Evolutionary conservation across 306 rosid species (phyloP), one percentile per base, ranked within the genome.

Genomic region (Vigna angularis): DNA sequence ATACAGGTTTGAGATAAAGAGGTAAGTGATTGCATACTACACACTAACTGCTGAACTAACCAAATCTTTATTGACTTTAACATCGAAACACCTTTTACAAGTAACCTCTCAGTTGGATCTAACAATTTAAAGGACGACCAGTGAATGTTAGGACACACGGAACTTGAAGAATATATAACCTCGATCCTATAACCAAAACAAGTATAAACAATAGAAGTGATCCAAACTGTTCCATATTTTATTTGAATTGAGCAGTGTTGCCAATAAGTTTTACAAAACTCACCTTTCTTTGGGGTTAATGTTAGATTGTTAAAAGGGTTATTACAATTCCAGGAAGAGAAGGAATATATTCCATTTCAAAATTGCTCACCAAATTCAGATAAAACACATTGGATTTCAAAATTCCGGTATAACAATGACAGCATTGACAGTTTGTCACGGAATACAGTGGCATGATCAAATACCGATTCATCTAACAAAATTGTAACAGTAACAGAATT

Each of bases 361-460:
- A 61, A 17, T 44, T 56, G 68, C 38, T 55, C 24, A 28, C 45
- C 49, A 36, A 69, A 30, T 77, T 62, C 55, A 82, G 30, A 22
- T 40, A 50, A 4, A 40, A 6, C 1, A n/a, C 57, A n/a, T 10
- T 56, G 63, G 1, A 56, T 22, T 56, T 56, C 32, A 65, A 52
- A 26, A n/a, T 34, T 65, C 45, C 53, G 38, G 17, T 11, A 52
- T 17, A 40, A 69, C 14, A 69, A 20, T n/a, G 66, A 63, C 48
- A 34, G 36, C 22, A 18, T 22, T 15, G 9, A 63, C 26, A 50
- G 13, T 66, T 32, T 38, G 61, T 75, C 73, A 74, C 16, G 52
- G 26, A 68, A 69, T 53, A 62, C 59, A 61, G 70, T 16, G 51
- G 30, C 40, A 20, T 18, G 38, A 69, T 47, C 62, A 78, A 44